phyloP scores from a whole-genome alignment of 75 land plant species.

The Gnetum montanum region DNA sequence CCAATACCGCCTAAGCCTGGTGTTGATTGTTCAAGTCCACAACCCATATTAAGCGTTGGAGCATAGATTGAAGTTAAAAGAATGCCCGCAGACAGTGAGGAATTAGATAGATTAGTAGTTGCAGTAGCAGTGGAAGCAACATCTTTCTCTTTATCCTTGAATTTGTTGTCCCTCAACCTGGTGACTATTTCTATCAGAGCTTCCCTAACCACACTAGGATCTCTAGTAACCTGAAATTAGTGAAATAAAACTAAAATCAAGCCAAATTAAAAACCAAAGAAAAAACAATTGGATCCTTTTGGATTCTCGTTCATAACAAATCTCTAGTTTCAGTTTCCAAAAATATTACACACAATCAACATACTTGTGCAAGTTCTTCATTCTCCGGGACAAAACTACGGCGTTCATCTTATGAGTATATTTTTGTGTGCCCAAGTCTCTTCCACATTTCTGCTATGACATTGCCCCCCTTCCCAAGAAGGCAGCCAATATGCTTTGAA shows the following conservation, averaged over 20 bases:
- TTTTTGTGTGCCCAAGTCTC: slow-evolving; percentile 70
- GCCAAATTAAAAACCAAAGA: too few species aligned
- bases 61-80: slow-evolving; percentile 7
- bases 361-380: slow-evolving; percentile 88
- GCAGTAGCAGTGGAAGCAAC: not conserved
- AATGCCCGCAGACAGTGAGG: not conserved
- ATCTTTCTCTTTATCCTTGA: slow-evolving; percentile 52
- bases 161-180: slow-evolving; percentile 61
- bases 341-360: too few species aligned
- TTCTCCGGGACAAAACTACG: slow-evolving; percentile 50
- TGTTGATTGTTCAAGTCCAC: slow-evolving; percentile 11
- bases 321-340: too few species aligned
- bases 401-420: slow-evolving; percentile 56
- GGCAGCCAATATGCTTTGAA: slow-evolving; percentile 82
- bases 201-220: slow-evolving; percentile 54
- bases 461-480: slow-evolving; percentile 81
- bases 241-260: too few species aligned
- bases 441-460: slow-evolving; percentile 90
- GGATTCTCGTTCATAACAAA: too few species aligned
- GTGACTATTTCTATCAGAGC: slow-evolving; percentile 74
- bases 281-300: too few species aligned
- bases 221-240: slow-evolving; percentile 70
- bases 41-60: slow-evolving; percentile 17
- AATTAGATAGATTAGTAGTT: not conserved
- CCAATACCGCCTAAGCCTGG: not conserved